A percentile compares a stretch with the other conserved stretches of the same genome.
Evolutionary conservation across 306 rosid species (phyloP).

Genomic region (Citrullus mucosospermus): DNA sequence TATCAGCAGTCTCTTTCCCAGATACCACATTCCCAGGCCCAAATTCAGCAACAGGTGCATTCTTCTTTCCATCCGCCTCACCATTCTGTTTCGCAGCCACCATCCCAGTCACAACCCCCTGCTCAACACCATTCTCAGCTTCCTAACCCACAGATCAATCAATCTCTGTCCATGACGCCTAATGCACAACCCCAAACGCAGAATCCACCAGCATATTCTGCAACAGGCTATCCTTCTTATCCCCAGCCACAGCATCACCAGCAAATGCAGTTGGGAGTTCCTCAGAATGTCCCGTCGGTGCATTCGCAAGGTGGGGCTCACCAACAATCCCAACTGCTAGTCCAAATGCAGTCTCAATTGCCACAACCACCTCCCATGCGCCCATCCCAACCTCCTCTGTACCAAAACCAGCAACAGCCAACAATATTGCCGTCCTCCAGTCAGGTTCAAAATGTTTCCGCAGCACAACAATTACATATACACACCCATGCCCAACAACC

Average conservation of each 20-base stretch:
- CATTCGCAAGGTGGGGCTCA: constrained; percentile 44
- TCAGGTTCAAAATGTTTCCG: constrained; percentile 41
- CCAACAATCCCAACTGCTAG: constrained; percentile 38
- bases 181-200: constrained; percentile 47
- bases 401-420: constrained; percentile 56
- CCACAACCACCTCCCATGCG: constrained; percentile 47
- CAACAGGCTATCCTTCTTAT: constrained; percentile 54
- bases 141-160: constrained; percentile 27
- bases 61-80: constrained; percentile 42
- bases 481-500: constrained; percentile 47
- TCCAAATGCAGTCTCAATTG: constrained; percentile 45
- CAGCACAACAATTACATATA: constrained; percentile 39
- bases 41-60: constrained; percentile 53
- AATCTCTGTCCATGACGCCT: constrained; percentile 28
- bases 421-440: constrained; percentile 43
- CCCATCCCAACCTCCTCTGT: constrained; percentile 44
- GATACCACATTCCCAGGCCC: constrained; percentile 39
- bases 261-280: constrained; percentile 38
- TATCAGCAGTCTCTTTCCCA: constrained; percentile 66
- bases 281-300: constrained; percentile 32
- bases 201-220: constrained; percentile 41
- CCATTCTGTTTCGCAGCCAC: constrained; percentile 47
- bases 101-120: constrained; percentile 34
- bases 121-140: constrained; percentile 30
- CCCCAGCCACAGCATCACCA: constrained; percentile 56